Percentiles rank a stretch among this genome's conserved stretches.
phyloP scores from a whole-genome alignment of 352 stramenopile genomes.

The Phytophthora melonis region DNA sequence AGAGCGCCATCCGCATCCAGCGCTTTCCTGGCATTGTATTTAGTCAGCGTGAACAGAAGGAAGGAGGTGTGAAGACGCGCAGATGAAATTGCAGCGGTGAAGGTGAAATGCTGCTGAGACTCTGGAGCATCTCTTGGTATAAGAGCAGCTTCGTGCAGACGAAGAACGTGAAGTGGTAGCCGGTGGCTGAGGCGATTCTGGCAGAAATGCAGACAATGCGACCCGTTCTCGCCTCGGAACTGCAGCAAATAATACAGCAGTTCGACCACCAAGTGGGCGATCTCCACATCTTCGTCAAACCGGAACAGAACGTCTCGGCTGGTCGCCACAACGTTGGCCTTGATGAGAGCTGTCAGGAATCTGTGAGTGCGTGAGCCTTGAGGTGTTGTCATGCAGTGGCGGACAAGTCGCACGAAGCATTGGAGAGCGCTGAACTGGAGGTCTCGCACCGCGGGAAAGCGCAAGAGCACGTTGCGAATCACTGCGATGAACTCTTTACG shows the following conservation, averaged over 20 bases:
- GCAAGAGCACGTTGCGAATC: slow-evolving; percentile 27
- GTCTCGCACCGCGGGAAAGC: slow-evolving; percentile 28
- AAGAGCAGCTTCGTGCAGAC: slow-evolving; percentile 25
- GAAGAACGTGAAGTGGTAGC: slow-evolving; percentile 38
- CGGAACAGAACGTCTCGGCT: slow-evolving; percentile 28
- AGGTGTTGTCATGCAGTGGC: slow-evolving; percentile 16
- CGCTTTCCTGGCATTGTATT: slow-evolving; percentile 43
- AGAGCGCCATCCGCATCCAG: slow-evolving; percentile 24
- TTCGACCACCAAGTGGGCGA: slow-evolving; percentile 31
- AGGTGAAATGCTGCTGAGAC: neutral
- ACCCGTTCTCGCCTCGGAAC: slow-evolving; percentile 8
- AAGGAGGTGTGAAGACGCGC: slow-evolving; percentile 28
- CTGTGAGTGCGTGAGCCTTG: neutral
- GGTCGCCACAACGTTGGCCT: slow-evolving; percentile 30
- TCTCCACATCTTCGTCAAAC: slow-evolving; percentile 34
- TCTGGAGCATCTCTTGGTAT: slow-evolving; percentile 8
- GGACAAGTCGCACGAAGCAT: slow-evolving; percentile 26
- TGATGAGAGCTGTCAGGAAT: slow-evolving; percentile 20
- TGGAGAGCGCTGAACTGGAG: slow-evolving; percentile 29
- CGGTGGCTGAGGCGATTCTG: slow-evolving; percentile 33
- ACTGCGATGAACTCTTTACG: slow-evolving; percentile 24
- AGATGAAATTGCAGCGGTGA: neutral
- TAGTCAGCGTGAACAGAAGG: slow-evolving; percentile 45
- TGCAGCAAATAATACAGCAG: slow-evolving; percentile 37
- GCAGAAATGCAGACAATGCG: slow-evolving; percentile 37